Evolutionary conservation across 1,284 basidiomycete genomes (phyloP).

Genomic region (Irpex sp.): DNA sequence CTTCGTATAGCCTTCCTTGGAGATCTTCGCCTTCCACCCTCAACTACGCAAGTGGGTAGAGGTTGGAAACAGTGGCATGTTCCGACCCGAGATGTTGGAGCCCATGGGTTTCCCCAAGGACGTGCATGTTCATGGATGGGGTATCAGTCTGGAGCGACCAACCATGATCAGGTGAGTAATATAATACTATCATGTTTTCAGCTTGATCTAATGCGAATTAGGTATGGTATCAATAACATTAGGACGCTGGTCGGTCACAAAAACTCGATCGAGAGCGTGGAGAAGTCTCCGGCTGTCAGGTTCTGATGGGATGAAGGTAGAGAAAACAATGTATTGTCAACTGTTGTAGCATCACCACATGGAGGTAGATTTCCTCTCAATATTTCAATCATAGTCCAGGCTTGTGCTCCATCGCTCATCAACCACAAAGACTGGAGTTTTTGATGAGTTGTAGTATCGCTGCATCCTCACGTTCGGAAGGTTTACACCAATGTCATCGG

Average conservation of each 20-base stretch:
- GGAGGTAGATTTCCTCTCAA: too few species aligned
- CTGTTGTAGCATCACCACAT: background rate
- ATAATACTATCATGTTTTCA: background rate
- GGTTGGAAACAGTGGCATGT: constrained; percentile 96
- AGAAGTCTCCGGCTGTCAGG: constrained; percentile 91
- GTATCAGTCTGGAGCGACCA: constrained; percentile 94
- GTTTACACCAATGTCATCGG: too few species aligned
- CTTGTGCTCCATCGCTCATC: background rate
- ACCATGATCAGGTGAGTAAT: constrained; percentile 94
- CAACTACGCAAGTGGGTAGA: constrained; percentile 97
- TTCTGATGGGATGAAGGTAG: constrained; percentile 54
- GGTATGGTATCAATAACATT: constrained; percentile 95
- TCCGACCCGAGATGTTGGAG: constrained; percentile 99
- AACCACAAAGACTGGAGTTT: background rate
- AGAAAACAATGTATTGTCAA: background rate
- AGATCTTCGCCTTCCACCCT: constrained; percentile 99
- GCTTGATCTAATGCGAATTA: constrained; percentile 32
- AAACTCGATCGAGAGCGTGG: constrained; percentile 90
- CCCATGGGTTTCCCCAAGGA: constrained; percentile 99
- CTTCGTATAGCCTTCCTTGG: constrained; percentile 86
- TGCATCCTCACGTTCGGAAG: too few species aligned
- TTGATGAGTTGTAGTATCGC: background rate
- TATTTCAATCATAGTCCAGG: too few species aligned
- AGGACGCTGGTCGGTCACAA: constrained; percentile 98
- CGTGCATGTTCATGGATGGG: constrained; percentile 98